A percentile compares a stretch with the other conserved stretches of the same genome.
phyloP scores from a whole-genome alignment of 129 eudicot species.

The Flaveria linearis region DNA sequence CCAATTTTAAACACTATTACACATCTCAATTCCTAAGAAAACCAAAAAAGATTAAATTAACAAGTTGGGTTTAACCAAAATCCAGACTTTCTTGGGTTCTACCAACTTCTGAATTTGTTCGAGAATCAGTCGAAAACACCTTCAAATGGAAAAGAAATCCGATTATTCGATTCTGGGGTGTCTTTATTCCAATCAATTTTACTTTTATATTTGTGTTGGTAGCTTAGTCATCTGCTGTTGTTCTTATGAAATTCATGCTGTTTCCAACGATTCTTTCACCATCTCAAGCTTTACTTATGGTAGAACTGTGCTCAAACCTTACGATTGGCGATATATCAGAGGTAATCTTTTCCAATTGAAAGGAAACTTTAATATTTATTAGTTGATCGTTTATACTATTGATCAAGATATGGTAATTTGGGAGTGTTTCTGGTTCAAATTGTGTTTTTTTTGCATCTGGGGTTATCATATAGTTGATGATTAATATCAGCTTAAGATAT shows the following conservation, averaged over 20 bases:
- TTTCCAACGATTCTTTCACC: conserved; percentile 49
- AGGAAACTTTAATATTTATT: background rate
- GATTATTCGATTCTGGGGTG: conserved; percentile 42
- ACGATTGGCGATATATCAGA: conserved; percentile 87
- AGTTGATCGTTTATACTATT: conserved; percentile 11
- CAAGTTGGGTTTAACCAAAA: conserved; percentile 5
- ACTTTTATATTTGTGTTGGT: conserved; percentile 21
- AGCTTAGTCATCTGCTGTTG: conserved; percentile 12
- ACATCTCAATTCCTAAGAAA: background rate
- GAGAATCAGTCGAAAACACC: conserved; percentile 27
- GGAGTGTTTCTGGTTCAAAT: background rate
- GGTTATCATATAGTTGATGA: conserved; percentile 10
- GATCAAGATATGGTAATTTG: background rate
- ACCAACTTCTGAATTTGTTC: conserved; percentile 23
- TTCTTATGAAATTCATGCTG: conserved; percentile 35
- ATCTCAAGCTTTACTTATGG: conserved; percentile 78
- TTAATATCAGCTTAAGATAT: background rate
- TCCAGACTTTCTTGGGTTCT: background rate
- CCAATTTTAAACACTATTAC: background rate
- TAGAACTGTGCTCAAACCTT: conserved; percentile 74
- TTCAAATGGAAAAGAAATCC: conserved; percentile 37
- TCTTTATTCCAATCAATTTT: conserved; percentile 42
- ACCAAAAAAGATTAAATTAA: background rate
- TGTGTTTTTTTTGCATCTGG: conserved; percentile 20
- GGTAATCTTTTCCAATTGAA: conserved; percentile 36